phyloP scores from a whole-genome alignment of 2,329 filamentous ascomycete genomes.

The Apiospora hydei region DNA sequence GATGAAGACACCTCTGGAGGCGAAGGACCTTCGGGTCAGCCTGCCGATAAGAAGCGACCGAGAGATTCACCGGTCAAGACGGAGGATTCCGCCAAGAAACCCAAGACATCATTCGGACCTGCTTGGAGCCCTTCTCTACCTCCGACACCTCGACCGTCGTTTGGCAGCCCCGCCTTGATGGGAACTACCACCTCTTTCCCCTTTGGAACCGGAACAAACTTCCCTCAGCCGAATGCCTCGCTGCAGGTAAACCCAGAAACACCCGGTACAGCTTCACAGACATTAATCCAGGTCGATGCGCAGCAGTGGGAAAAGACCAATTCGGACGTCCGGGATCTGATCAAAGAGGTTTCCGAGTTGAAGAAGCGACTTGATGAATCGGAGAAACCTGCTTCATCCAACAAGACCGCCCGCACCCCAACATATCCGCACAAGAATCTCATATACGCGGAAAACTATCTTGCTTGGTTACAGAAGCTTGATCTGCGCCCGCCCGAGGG shows the following conservation, averaged over 20 bases:
- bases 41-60: not conserved
- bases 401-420: accelerated
- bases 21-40: not conserved
- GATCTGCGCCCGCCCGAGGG: not conserved
- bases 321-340: not conserved
- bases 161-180: too few species aligned
- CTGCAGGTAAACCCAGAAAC: not conserved
- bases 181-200: too few species aligned
- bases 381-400: not conserved
- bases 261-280: too few species aligned
- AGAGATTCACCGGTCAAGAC: not conserved
- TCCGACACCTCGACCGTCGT: too few species aligned
- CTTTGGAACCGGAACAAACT: too few species aligned
- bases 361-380: not conserved
- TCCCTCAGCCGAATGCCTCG: not conserved
- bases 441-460: not conserved
- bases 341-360: not conserved
- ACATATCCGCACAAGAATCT: not conserved
- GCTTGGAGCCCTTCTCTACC: too few species aligned
- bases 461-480: not conserved
- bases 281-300: not conserved
- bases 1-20: not conserved
- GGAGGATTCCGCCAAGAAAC: not conserved
- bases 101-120: not conserved
- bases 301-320: not conserved